These are phyloP conservation scores for Chlamydomonas eustigma DNA, from an alignment of 139 green algal species.

Conservation along the genomic window DNA sequence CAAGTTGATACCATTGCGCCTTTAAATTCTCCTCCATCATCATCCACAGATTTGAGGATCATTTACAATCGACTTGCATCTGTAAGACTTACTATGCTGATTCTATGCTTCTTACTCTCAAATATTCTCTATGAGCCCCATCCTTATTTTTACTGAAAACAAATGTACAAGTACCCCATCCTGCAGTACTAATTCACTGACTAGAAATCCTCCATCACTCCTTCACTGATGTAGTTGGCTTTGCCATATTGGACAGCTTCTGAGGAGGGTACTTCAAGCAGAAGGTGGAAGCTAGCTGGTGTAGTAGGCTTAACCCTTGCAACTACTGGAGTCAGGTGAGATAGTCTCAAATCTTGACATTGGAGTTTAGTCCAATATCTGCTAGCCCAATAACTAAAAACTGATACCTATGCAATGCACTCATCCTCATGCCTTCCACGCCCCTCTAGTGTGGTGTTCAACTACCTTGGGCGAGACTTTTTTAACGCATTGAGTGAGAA, in stretches of 20 bases:
- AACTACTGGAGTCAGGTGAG: slow-evolving; percentile 89
- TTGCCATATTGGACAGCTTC: slow-evolving; percentile 75
- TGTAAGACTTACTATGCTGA: too few species aligned
- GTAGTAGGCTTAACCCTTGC: slow-evolving; percentile 89
- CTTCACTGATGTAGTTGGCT: slow-evolving; percentile 48
- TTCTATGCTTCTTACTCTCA: too few species aligned
- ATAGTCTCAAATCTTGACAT: neutral
- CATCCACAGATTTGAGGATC: slow-evolving; percentile 65
- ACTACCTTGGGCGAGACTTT: slow-evolving; percentile 97
- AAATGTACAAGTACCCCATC: too few species aligned
- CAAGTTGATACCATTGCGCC: too few species aligned
- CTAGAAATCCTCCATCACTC: too few species aligned
- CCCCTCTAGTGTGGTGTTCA: slow-evolving; percentile 85
- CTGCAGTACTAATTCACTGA: too few species aligned
- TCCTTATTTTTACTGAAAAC: too few species aligned
- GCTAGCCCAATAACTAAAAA: too few species aligned
- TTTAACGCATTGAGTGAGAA: slow-evolving; percentile 94
- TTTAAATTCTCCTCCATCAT: neutral
- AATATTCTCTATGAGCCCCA: too few species aligned
- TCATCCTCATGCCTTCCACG: too few species aligned
- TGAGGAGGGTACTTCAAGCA: slow-evolving; percentile 41
- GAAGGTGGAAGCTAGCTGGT: slow-evolving; percentile 66
- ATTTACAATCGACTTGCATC: slow-evolving; percentile 60
- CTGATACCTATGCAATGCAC: too few species aligned
- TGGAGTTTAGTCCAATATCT: neutral